Evolutionary conservation across 1,284 basidiomycete genomes (phyloP).

Genomic region (Ustilago bromivora): DNA sequence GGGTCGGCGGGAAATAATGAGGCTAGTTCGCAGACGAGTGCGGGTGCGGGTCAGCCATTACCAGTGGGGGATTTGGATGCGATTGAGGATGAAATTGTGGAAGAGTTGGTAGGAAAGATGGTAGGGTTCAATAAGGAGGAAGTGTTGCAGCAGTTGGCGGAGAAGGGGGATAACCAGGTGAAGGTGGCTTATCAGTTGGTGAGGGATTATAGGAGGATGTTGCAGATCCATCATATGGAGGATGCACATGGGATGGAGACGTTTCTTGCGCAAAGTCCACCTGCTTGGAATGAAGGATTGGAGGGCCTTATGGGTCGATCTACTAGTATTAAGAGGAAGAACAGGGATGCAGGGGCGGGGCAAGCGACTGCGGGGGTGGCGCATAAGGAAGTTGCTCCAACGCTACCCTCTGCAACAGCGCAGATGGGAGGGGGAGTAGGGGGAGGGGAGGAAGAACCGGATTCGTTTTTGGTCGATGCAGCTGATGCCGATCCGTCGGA

Average conservation of each 20-base stretch:
- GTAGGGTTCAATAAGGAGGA: slow-evolving; percentile 82
- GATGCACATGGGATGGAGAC: slow-evolving; percentile 71
- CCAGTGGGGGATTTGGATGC: slow-evolving; percentile 76
- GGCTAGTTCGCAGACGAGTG: slow-evolving; percentile 33
- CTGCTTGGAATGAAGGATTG: slow-evolving; percentile 73
- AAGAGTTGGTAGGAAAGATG: slow-evolving; percentile 82
- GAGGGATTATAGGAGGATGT: slow-evolving; percentile 85
- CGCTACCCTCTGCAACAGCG: slow-evolving; percentile 17
- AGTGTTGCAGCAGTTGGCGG: slow-evolving; percentile 84
- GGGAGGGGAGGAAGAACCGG: slow-evolving; percentile 31
- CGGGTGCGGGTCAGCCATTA: slow-evolving; percentile 33
- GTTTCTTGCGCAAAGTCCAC: slow-evolving; percentile 72
- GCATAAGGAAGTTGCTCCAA: slow-evolving; percentile 29
- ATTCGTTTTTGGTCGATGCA: slow-evolving; percentile 36
- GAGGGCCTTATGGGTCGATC: slow-evolving; percentile 59
- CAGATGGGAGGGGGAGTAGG: slow-evolving; percentile 10
- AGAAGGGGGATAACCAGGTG: slow-evolving; percentile 91
- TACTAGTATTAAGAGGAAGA: slow-evolving; percentile 53
- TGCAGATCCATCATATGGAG: slow-evolving; percentile 75
- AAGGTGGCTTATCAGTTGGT: slow-evolving; percentile 96
- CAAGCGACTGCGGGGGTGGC: slow-evolving; percentile 3
- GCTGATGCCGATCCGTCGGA: slow-evolving; percentile 55
- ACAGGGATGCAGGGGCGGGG: slow-evolving; percentile 14
- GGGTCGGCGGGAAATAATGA: slow-evolving; percentile 30
- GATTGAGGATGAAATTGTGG: slow-evolving; percentile 89